These are phyloP conservation scores for Diaporthe destruens DNA, from an alignment of 2,329 filamentous ascomycete genomes.

Conservation along the genomic window DNA sequence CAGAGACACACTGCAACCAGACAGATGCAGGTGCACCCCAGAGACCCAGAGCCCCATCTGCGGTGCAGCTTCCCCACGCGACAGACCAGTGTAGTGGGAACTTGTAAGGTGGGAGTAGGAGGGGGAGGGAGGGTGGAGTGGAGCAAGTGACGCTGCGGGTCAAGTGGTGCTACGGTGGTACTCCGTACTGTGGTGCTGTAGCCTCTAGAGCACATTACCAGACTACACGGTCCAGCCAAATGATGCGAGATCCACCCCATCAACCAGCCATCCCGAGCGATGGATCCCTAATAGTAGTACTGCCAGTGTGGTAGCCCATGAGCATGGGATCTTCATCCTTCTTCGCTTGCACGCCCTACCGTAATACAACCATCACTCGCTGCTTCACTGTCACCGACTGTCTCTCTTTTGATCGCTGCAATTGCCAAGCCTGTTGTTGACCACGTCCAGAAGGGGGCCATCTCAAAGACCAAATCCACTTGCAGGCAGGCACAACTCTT, in stretches of 20 bases:
- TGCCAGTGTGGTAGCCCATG: neutral
- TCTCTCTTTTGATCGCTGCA: slow-evolving; percentile 5
- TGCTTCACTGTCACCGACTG: neutral
- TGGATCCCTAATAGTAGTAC: slow-evolving; percentile 34
- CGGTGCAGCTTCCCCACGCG: slow-evolving; percentile 31
- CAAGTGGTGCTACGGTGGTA: neutral
- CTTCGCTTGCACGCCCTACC: slow-evolving; percentile 24
- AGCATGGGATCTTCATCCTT: slow-evolving; percentile 24
- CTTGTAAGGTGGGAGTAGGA: neutral
- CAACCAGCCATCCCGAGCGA: slow-evolving; percentile 30
- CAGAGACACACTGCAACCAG: neutral
- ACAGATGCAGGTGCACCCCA: slow-evolving; percentile 7
- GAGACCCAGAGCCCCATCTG: slow-evolving; percentile 26
- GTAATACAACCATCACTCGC: slow-evolving; percentile 13
- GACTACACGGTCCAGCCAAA: neutral
- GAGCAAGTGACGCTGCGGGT: slow-evolving; percentile 24
- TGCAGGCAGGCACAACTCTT: neutral
- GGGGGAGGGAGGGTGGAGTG: slow-evolving; percentile 1
- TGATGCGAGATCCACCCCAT: slow-evolving; percentile 22
- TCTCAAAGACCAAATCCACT: neutral
- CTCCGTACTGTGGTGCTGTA: too few species aligned
- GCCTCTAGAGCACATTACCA: neutral
- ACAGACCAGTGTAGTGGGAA: slow-evolving; percentile 11
- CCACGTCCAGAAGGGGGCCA: neutral
- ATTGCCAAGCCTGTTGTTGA: neutral